Evolutionary conservation across 2,329 filamentous ascomycete genomes (phyloP).

Genomic region (Rhinocladiella similis): DNA sequence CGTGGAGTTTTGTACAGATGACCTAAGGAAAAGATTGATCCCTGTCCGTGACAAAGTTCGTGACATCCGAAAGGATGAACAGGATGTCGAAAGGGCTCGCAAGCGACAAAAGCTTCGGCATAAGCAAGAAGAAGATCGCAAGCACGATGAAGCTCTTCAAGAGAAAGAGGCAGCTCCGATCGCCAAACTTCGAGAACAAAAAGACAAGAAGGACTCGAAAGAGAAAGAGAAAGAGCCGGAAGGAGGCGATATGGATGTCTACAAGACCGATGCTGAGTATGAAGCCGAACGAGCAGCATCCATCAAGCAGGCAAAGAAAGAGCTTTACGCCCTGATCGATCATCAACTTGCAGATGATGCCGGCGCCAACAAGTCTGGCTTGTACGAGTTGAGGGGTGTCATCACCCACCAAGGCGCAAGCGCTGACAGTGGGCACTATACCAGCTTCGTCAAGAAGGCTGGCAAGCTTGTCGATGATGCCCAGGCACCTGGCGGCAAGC

Average conservation of each 20-base stretch:
- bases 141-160: conserved; percentile 35
- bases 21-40: conserved; percentile 76
- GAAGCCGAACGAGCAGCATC: conserved; percentile 79
- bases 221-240: conserved; percentile 51
- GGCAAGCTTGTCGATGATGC: conserved; percentile 63
- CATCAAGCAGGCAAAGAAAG: conserved; percentile 80
- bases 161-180: conserved; percentile 39
- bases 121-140: conserved; percentile 55
- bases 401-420: conserved; percentile 96
- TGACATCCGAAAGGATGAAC: conserved; percentile 90
- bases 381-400: conserved; percentile 92
- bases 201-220: conserved; percentile 49
- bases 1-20: conserved; percentile 92
- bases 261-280: conserved; percentile 91
- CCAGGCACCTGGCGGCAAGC: conserved; percentile 66
- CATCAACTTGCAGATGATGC: conserved; percentile 73
- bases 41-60: conserved; percentile 96
- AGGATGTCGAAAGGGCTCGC: conserved; percentile 85
- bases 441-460: conserved; percentile 93
- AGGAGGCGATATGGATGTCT: conserved; percentile 70
- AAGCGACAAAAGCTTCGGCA: conserved; percentile 82
- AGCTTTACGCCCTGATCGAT: conserved; percentile 76
- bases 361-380: conserved; percentile 85
- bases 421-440: conserved; percentile 97
- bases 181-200: conserved; percentile 50